Conservation (phyloP, 768 basidiomycete genomes). For the Lentinula detonsa region DNA sequence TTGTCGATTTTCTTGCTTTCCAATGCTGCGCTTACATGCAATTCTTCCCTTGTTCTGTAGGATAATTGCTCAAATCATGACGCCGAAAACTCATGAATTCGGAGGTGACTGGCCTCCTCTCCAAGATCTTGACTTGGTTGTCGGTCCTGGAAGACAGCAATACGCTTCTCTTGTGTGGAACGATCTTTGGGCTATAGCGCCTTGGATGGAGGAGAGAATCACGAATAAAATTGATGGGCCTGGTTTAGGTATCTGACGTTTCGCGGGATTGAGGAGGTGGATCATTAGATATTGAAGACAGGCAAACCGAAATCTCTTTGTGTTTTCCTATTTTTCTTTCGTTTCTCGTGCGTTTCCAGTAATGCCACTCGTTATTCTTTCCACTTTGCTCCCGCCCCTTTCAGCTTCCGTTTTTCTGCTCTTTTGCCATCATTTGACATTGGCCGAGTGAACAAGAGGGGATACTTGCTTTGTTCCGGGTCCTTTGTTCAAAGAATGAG, state of each 20-base stretch:
- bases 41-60: constrained; percentile 24
- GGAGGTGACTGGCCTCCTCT: constrained; percentile 26
- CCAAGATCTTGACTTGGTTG: constrained; percentile 44
- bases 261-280: neutral
- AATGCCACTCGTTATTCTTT: neutral
- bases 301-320: neutral
- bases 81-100: constrained; percentile 32
- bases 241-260: constrained; percentile 49
- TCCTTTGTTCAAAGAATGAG: neutral
- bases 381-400: neutral
- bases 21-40: neutral
- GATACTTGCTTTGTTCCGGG: neutral
- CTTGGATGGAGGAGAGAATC: constrained; percentile 69
- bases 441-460: neutral
- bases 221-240: constrained; percentile 62
- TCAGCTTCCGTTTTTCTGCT: neutral
- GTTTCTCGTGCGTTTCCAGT: neutral
- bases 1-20: neutral
- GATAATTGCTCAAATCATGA: constrained; percentile 56
- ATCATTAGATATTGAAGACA: neutral
- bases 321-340: neutral
- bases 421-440: neutral
- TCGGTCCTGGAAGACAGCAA: constrained; percentile 43
- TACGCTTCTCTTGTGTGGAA: constrained; percentile 68
- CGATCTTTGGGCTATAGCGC: constrained; percentile 68